Evolutionary conservation across 768 basidiomycete species (phyloP), one percentile per base, ranked within the genome.

Genomic region (Solioccasus polychromus): DNA sequence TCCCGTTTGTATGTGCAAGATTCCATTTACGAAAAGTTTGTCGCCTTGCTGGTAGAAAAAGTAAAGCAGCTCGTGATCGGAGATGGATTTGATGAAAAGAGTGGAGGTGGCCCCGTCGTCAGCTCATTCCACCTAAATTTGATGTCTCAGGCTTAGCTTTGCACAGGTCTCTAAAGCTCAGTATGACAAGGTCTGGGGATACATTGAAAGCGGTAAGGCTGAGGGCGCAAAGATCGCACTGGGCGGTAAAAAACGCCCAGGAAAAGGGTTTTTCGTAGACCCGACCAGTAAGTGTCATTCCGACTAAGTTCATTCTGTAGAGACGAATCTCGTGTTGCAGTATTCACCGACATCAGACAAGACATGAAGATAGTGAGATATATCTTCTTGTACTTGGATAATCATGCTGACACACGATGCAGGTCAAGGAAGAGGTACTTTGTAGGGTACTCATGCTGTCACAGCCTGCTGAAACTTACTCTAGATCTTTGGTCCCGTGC

Each of bases 401-500:
- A 46, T 26, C 35, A 35, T 20, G 42, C 48, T 67, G 75, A 61
- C 59, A 18, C 22, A 31, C 18, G 35, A 42, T 23, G 32, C 36
- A 66, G 64, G 64, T 66, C 38, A 52, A 39, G 51, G 64, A 66
- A 30, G 64, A 66, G 60, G 64, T 68, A 47, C 42, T 40, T 42
- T 18, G 26, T 42, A 42, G 25, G 32, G 36, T 44, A 42, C 32
- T 43, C 45, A 42, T 14, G 48, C 43, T 31, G 31, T 44, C 35
- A 35, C 49, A 46, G 17, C 31, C 4, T 32, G 34, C 45, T 50
- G 37, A 60, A 44, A 49, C 40, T 11, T 51, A 26, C 17, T 4
- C 25, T 48, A 94, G 83, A 96, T 96, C 54, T 98, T 98, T 64
- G 95, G 95, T 8, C 95, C 95, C 22, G 94, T 98, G 3, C 77